These are phyloP conservation scores for Mycena galericulata DNA, from an alignment of 768 basidiomycete species.

Conservation along the genomic window DNA sequence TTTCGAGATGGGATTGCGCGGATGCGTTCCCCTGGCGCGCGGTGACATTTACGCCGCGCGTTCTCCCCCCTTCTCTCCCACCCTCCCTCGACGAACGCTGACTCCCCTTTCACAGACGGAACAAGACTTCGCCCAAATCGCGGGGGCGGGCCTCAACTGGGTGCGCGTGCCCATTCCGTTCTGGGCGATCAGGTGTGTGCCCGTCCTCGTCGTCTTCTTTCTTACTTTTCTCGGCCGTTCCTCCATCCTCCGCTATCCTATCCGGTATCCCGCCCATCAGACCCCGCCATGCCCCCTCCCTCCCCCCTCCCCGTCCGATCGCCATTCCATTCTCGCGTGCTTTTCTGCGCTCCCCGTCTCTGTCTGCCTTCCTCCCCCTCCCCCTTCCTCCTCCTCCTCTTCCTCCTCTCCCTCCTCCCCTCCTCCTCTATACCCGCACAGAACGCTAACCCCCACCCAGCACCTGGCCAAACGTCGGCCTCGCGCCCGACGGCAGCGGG, in stretches of 20 bases:
- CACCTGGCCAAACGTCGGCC: background rate
- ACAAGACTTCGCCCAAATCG: slow-evolving; percentile 79
- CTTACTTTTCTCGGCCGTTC: too few relatives aligned
- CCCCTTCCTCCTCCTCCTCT: background rate
- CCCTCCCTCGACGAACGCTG: background rate
- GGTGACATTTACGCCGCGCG: too few relatives aligned
- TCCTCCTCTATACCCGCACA: too few relatives aligned
- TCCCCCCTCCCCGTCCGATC: too few relatives aligned
- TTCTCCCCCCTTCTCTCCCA: too few relatives aligned
- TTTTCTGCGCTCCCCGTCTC: background rate
- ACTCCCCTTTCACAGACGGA: slow-evolving; percentile 62
- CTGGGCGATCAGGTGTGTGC: slow-evolving; percentile 63
- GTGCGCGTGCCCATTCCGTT: slow-evolving; percentile 74
- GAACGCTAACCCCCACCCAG: background rate
- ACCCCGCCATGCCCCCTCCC: too few relatives aligned
- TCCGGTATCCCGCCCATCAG: too few relatives aligned
- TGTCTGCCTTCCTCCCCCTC: background rate
- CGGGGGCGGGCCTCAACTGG: slow-evolving; percentile 80
- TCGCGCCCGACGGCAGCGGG: slow-evolving; percentile 45
- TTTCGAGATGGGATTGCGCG: too few relatives aligned
- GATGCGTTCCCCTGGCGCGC: too few relatives aligned
- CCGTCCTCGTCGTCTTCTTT: background rate
- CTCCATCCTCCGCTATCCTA: too few relatives aligned
- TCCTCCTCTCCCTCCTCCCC: too few relatives aligned
- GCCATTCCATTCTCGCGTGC: too few relatives aligned